Base-by-base conservation (phyloP, 2,329 filamentous ascomycete species). In the Beauveria caledonica region DNA sequence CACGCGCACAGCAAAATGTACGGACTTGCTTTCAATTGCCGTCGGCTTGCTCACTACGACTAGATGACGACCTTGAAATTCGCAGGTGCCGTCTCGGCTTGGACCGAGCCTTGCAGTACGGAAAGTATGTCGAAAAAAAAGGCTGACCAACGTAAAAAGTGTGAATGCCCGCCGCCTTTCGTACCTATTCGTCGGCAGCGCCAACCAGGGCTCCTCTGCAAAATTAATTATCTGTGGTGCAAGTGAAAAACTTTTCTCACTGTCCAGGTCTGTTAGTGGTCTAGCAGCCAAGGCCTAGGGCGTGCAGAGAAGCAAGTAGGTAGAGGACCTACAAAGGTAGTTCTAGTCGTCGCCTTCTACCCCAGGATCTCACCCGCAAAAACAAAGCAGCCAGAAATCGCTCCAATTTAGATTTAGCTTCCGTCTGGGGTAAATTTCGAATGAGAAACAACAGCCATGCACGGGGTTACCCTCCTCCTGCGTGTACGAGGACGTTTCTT, bases 301-400 rank as follows among this genome's bases (percentile, higher is more conserved):
- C 33, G 33, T 6, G 33, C 11, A 15, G 17, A 23, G 48, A 51
- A 59, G 46, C 58, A 56, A 15, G 33, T 36, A 13, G 33, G 33
- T 36, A 13, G 33, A 36, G 33, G 33, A 13, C 9, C 19, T 2
- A 19, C 45, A n/a, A n/a, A n/a, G n/a, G 42, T 36, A 3, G 59
- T 52, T 53, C 52, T 51, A 23, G 52, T 53, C 19, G 33, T 25
- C 23, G 15, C 29, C 54, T 13, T 48, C 51, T 61, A 61, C 59
- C 59, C 59, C 59, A 57, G 59, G 52, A 56, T 60, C 46, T 58
- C 56, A 51, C 57, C 57, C 57, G 49, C 57, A 60, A 60, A 45
- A 58, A 27, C 3, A 51, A 51, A 45, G 5, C n/a, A 21, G 11
- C 27, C 4, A 21, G 21, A 15, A 45, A 36, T n/a, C 23, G 11